A percentile compares a stretch with the other conserved stretches of the same genome.
These are phyloP conservation scores for Taphrina deformans DNA, from an alignment of 1,139 yeast species.

Conservation along the genomic window DNA sequence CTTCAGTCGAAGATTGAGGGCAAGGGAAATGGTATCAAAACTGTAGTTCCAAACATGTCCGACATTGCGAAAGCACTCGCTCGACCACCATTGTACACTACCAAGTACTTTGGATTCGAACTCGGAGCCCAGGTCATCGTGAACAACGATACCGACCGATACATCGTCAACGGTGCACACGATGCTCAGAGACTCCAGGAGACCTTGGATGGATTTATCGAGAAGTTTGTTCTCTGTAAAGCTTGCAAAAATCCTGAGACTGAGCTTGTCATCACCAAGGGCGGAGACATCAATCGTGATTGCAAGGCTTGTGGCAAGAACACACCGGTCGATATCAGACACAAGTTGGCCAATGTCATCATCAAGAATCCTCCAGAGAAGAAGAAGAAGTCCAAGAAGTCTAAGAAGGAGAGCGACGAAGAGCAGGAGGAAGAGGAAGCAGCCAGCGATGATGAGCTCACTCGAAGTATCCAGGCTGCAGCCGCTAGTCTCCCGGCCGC, in stretches of 20 bases:
- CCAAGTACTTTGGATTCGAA: slow-evolving; percentile 94
- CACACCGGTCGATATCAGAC: slow-evolving; percentile 79
- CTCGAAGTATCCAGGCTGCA: slow-evolving; percentile 79
- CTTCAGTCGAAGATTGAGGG: slow-evolving; percentile 97
- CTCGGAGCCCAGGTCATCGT: slow-evolving; percentile 93
- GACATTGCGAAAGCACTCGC: slow-evolving; percentile 95
- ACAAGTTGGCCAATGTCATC: slow-evolving; percentile 80
- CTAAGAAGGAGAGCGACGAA: slow-evolving; percentile 49
- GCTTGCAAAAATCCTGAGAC: slow-evolving; percentile 98
- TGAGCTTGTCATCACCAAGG: slow-evolving; percentile 70
- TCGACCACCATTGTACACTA: slow-evolving; percentile 82
- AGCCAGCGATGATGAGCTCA: slow-evolving; percentile 64
- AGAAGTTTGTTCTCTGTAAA: slow-evolving; percentile 88
- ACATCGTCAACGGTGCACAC: slow-evolving; percentile 91
- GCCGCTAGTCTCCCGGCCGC: slow-evolving; percentile 64
- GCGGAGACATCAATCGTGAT: slow-evolving; percentile 77
- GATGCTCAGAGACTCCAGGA: slow-evolving; percentile 90
- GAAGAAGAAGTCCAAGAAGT: slow-evolving; percentile 49
- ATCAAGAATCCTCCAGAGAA: slow-evolving; percentile 89
- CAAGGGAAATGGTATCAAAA: slow-evolving; percentile 98
- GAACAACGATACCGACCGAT: slow-evolving; percentile 78
- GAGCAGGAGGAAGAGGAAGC: slow-evolving; percentile 46
- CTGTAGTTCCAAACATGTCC: slow-evolving; percentile 83
- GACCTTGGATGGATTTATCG: slow-evolving; percentile 87
- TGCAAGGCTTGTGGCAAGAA: slow-evolving; percentile 98